Evolutionary conservation across 495 filamentous ascomycete genomes (phyloP), one percentile per base, ranked within the genome.

Genomic region (Beverwykella pulmonaria): DNA sequence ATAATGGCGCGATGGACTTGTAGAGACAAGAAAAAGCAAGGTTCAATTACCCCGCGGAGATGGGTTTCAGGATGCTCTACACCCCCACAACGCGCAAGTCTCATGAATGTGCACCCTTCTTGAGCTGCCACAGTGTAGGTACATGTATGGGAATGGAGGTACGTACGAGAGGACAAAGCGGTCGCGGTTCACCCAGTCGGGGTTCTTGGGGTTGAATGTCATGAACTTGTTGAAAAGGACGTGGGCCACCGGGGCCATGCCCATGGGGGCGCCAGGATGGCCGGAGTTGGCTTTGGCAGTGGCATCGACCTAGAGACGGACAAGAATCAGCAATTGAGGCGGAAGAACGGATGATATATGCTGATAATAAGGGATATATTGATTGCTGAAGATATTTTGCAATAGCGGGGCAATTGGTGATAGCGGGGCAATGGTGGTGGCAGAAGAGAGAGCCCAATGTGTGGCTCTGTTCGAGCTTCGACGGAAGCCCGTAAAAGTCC

Each of bases 181-280:
- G 83, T 99, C 94, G 62, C 94, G 88, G 85, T 98, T 98, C 71
- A 90, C 74, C 93, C 92, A 99, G 65, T 93, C 84, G 59, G 95
- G 92, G 85, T 96, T 97, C 87, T 96, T 92, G 67, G 94, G 94
- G 88, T 99, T 99, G 85, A 97, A 99, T 74, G 79, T 94, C 94
- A 99, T 92, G 86, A 97, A 92, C 79, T 91, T 93, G 86, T 96
- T 96, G 83, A 92, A 99, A 71, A 99, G 89, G 75, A 99, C 90
- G 85, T 99, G 94, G 79, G 94, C 87, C 73, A 93, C 87, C 50
- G 95, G 94, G 74, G 94, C 94, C 94, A 98, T 91, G 81, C 93
- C 93, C 93, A 99, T 99, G 71, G 94, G 94, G 73, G 94, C 94
- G 84, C 94, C 94, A 76, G 94, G 94, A 82, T 99, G 94, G 75